Evolutionary conservation across 495 filamentous ascomycete genomes (phyloP).

Genomic region (Staphylotrichum tortipilum): DNA sequence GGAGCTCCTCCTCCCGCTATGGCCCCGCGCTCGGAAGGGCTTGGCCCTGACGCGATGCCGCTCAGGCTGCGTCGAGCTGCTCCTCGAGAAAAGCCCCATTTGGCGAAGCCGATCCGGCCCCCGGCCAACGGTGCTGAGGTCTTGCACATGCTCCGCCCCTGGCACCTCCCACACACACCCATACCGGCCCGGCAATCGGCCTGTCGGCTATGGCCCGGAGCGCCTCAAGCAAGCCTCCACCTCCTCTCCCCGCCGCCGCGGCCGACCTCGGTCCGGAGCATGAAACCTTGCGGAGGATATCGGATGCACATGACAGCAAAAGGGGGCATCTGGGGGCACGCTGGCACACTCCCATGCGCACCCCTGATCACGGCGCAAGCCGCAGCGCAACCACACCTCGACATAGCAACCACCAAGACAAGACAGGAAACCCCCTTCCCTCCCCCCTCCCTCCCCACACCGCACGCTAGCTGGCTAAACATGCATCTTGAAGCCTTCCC

Average conservation of each 20-base stretch:
- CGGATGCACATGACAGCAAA: constrained; percentile 6
- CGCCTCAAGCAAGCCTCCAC: background rate
- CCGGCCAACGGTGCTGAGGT: background rate
- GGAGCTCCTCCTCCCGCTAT: background rate
- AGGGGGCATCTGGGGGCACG: background rate
- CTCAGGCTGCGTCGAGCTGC: background rate
- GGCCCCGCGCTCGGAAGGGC: too few relatives aligned
- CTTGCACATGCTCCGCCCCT: constrained; percentile 6
- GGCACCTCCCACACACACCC: background rate
- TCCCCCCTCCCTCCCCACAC: too few relatives aligned
- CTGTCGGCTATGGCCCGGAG: constrained; percentile 1
- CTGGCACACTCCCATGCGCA: background rate
- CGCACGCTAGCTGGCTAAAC: background rate
- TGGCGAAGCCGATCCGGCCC: background rate
- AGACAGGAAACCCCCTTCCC: too few relatives aligned
- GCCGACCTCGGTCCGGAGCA: constrained; percentile 6
- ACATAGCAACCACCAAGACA: too few relatives aligned
- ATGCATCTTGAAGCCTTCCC: constrained; percentile 7
- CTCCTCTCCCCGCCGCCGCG: background rate
- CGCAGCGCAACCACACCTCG: background rate
- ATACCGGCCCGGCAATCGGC: constrained; percentile 7
- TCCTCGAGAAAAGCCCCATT: constrained; percentile 2
- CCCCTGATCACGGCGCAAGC: background rate
- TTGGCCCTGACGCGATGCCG: too few relatives aligned
- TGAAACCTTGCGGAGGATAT: constrained; percentile 5